Conservation (phyloP, 1,284 basidiomycete species). For the Schizopora paradoxa region DNA sequence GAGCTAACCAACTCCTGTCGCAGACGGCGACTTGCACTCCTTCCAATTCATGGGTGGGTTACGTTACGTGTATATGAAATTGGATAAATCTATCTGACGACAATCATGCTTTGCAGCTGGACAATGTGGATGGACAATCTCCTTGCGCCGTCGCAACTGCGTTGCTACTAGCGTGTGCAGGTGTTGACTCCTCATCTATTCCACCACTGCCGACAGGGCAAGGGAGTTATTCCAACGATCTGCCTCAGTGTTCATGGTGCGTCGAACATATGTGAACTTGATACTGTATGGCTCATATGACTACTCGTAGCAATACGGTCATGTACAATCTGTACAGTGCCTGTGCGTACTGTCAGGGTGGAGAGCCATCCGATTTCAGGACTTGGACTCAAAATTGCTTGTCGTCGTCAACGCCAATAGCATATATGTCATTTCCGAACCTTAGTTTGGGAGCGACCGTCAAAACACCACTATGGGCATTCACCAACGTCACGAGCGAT, state of each 20-base stretch:
- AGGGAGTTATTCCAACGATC: slow-evolving; percentile 3
- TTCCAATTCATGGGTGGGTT: slow-evolving; percentile 2
- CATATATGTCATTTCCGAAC: slow-evolving; percentile 6
- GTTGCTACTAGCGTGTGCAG: slow-evolving; percentile 4
- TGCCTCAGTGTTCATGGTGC: slow-evolving; percentile 9
- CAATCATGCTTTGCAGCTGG: slow-evolving; percentile 2
- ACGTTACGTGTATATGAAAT: not conserved
- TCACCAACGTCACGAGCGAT: slow-evolving; percentile 3
- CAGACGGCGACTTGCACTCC: not conserved
- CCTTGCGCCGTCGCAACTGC: slow-evolving; percentile 10
- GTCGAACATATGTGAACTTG: not conserved
- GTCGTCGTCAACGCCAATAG: not conserved
- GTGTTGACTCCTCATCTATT: not conserved
- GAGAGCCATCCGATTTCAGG: not conserved
- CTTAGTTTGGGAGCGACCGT: not conserved
- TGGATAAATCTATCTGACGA: not conserved
- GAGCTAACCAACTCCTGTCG: not conserved
- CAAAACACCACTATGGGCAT: slow-evolving; percentile 12
- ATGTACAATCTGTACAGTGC: slow-evolving; percentile 15
- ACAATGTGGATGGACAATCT: slow-evolving; percentile 8
- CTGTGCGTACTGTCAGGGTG: slow-evolving; percentile 13
- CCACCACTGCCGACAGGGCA: slow-evolving; percentile 4
- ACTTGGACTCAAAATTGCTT: slow-evolving; percentile 7
- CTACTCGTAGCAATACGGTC: slow-evolving; percentile 11
- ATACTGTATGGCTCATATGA: not conserved